Percentiles rank a stretch among this genome's conserved stretches.
Evolutionary conservation across 2,329 filamentous ascomycete species (phyloP).

Genomic region (Fusarium sp.): DNA sequence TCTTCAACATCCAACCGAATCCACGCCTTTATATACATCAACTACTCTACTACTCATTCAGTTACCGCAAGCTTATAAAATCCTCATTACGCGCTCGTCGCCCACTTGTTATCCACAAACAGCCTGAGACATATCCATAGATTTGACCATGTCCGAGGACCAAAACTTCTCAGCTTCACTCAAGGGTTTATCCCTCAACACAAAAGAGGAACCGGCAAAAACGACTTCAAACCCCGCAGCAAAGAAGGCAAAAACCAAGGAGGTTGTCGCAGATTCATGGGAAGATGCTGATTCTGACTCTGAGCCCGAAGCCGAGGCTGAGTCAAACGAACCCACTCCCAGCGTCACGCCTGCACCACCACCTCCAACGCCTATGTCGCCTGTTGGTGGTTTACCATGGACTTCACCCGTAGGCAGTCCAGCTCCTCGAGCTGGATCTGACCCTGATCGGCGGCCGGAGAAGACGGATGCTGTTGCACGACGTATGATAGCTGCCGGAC

Average conservation of each 20-base stretch:
- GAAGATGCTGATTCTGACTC: constrained; percentile 70
- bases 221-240: constrained; percentile 44
- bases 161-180: constrained; percentile 50
- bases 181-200: constrained; percentile 52
- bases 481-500: constrained; percentile 87
- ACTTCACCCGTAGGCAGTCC: constrained; percentile 29
- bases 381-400: constrained; percentile 51
- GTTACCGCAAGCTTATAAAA: not conserved
- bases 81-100: not conserved
- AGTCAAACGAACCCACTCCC: constrained; percentile 55
- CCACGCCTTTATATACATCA: not conserved
- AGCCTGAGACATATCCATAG: not conserved
- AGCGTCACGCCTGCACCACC: constrained; percentile 62
- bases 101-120: no score
- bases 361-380: constrained; percentile 76
- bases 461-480: constrained; percentile 94
- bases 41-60: not conserved
- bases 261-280: constrained; percentile 60
- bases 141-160: constrained; percentile 41
- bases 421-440: constrained; percentile 15
- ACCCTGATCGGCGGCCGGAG: constrained; percentile 71
- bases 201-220: constrained; percentile 35
- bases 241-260: constrained; percentile 48
- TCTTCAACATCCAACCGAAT: not conserved
- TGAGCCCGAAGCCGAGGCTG: constrained; percentile 53